Conservation (phyloP, 192 early-diverging fungal genomes). For the Coemansia sp. region DNA sequence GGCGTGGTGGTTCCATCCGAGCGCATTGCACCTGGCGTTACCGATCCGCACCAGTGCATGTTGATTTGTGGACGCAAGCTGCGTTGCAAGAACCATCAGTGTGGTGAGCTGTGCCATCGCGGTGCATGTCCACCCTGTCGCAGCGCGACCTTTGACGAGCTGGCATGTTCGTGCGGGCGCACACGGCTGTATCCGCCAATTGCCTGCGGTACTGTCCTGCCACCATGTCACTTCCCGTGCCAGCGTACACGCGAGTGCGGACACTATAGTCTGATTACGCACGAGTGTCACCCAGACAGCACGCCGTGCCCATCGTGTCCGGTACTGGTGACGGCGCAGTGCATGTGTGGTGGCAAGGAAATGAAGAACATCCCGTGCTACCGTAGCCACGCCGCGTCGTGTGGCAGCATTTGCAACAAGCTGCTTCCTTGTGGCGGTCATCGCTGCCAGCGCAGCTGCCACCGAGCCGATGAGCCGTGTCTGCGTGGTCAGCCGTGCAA, state of each 20-base stretch:
- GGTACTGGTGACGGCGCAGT: constrained; percentile 67
- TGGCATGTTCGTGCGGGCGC: constrained; percentile 82
- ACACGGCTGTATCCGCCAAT: constrained; percentile 81
- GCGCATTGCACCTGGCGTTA: constrained; percentile 18
- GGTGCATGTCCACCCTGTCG: constrained; percentile 73
- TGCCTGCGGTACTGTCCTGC: constrained; percentile 75
- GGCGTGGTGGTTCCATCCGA: constrained; percentile 28
- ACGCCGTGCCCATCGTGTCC: constrained; percentile 90
- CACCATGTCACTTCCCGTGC: constrained; percentile 73
- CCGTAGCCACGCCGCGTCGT: constrained; percentile 59
- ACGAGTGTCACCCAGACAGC: constrained; percentile 84
- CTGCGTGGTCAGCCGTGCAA: constrained; percentile 61
- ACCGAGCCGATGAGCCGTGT: constrained; percentile 67
- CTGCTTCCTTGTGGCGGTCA: constrained; percentile 69
- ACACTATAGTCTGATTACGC: constrained; percentile 66
- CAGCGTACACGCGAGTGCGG: constrained; percentile 70
- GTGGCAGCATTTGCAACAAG: constrained; percentile 60
- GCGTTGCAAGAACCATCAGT: constrained; percentile 78
- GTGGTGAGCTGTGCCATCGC: constrained; percentile 74
- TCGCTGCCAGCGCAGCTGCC: constrained; percentile 78
- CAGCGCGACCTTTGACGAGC: constrained; percentile 76
- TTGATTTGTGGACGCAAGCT: constrained; percentile 71
- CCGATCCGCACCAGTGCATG: constrained; percentile 61
- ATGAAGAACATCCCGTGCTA: constrained; percentile 84
- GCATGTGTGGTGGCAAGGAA: constrained; percentile 75